Evolutionary conservation across 2,329 filamentous ascomycete species (phyloP), one percentile per base, ranked within the genome.

Genomic region (Acarospora socialis): DNA sequence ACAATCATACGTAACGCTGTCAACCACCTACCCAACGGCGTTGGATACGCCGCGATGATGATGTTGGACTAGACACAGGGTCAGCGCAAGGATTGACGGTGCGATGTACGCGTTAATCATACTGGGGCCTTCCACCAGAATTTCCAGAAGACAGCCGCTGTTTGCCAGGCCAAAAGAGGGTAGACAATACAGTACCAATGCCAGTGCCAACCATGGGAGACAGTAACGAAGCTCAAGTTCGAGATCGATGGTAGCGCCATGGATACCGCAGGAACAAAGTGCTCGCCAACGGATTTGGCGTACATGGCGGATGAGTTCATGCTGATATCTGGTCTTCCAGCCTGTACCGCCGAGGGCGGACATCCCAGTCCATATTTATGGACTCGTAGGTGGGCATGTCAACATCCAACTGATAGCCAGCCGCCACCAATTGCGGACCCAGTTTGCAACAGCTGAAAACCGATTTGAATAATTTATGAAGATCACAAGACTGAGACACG

Each of bases 101-200:
- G 21, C 14, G 5, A 3, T 27, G 5, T 15, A 3, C 5, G n/a
- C 7, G 17, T 7, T n/a, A 17, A 28, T 9, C n/a, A 8, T 33
- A 39, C 34, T n/a, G 36, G 36, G 4, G 36, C 36, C 23, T 39
- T 39, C 36, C 36, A 39, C 36, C 36, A 39, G n/a, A 28, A 34
- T 4, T 28, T 39, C 34, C 34, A 39, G 7, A 39, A n/a, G 15
- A 39, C 7, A 20, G 20, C 15, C 9, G 28, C 28, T 27, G 17
- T 12, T 23, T 39, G 35, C 16, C 28, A 33, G 4, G 15, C 20
- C 24, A 33, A 8, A 21, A 37, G 12, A 28, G 34, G 10, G 23
- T 28, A 37, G 17, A 35, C 7, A 18, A 38, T 10, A 22, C 31
- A 27, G 16, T 3, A 25, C 35, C 35, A 39, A 22, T 21, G 30